Evolutionary conservation across 257 asterid species (phyloP).

Genomic region (Ajuga chamaepitys): DNA sequence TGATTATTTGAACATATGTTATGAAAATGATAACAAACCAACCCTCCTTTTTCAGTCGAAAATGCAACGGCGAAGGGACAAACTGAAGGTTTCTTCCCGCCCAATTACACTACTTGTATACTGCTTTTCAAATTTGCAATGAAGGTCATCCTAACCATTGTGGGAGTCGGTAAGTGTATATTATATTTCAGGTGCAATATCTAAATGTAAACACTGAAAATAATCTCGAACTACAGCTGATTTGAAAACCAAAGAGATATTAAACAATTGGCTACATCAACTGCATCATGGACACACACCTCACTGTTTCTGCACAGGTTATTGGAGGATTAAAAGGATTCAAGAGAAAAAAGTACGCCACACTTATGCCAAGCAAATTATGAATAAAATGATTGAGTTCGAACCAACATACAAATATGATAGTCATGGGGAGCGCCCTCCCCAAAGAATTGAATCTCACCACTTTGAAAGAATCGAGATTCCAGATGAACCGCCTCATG

Average conservation of each 20-base stretch:
- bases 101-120: constrained; percentile 18
- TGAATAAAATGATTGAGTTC: constrained; percentile 21
- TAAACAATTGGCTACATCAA: too few species aligned
- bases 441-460: neutral
- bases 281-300: too few species aligned
- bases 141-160: constrained; percentile 13
- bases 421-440: constrained; percentile 23
- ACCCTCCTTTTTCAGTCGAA: neutral
- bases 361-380: constrained; percentile 22
- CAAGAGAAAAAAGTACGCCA: constrained; percentile 21
- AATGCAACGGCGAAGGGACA: neutral
- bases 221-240: neutral
- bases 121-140: constrained; percentile 5
- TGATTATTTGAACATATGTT: too few species aligned
- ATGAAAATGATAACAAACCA: too few species aligned
- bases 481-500: neutral
- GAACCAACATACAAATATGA: constrained; percentile 24
- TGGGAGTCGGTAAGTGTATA: constrained; percentile 19
- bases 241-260: too few species aligned
- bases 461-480: neutral
- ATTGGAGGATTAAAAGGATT: constrained; percentile 22
- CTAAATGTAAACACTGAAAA: too few species aligned
- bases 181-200: neutral
- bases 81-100: neutral
- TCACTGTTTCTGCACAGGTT: constrained; percentile 33